Percentiles rank a stretch among this genome's conserved stretches.
Conservation (phyloP, 2,329 filamentous ascomycete species). For the Lachnellula occidentalis region DNA sequence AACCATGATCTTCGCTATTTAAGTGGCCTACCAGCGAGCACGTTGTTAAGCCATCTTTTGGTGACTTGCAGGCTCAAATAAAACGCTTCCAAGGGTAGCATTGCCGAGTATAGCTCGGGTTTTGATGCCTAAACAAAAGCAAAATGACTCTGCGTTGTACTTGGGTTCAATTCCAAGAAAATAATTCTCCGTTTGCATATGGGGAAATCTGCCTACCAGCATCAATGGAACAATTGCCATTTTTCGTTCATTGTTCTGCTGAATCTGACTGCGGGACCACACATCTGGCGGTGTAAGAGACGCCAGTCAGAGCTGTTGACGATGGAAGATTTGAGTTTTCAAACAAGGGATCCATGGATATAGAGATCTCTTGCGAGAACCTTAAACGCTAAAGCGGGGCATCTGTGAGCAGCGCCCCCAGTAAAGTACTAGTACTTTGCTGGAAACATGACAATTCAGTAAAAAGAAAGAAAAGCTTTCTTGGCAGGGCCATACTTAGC, state of each 20-base stretch:
- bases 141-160: slow-evolving; percentile 25
- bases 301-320: slow-evolving; percentile 12
- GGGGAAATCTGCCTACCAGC: slow-evolving; percentile 7
- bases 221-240: slow-evolving; percentile 20
- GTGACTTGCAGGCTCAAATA: slow-evolving; percentile 6
- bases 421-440: no score
- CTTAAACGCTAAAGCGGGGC: not conserved
- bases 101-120: slow-evolving; percentile 6
- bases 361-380: not conserved
- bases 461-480: no score
- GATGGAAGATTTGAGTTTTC: slow-evolving; percentile 1
- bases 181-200: slow-evolving; percentile 23
- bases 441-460: no score
- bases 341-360: slow-evolving; percentile 1
- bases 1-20: slow-evolving; percentile 30
- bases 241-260: slow-evolving; percentile 14
- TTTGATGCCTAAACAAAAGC: slow-evolving; percentile 27
- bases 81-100: not conserved
- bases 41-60: slow-evolving; percentile 18
- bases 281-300: slow-evolving; percentile 30
- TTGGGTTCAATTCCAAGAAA: slow-evolving; percentile 6
- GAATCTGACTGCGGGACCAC: slow-evolving; percentile 21
- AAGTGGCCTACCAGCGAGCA: slow-evolving; percentile 17
- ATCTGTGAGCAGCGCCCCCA: no score
- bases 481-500: no score